phyloP scores from a whole-genome alignment of 805 yeast genomes.

The Nematodospora valgi region DNA sequence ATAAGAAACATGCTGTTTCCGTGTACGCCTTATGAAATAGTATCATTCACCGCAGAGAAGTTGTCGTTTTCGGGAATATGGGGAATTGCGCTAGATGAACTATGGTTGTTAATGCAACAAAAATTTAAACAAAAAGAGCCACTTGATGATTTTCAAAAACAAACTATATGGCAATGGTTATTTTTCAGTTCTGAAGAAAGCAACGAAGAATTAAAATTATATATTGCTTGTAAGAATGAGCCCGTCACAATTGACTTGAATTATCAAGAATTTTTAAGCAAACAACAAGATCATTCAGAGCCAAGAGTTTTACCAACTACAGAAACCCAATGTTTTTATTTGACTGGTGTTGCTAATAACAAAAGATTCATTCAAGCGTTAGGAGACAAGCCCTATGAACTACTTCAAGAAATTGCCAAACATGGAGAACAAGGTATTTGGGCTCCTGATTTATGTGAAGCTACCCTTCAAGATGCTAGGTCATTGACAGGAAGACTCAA shows the following conservation, averaged over 20 bases:
- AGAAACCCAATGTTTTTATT: slow-evolving; percentile 53
- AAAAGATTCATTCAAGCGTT: slow-evolving; percentile 48
- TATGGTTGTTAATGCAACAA: slow-evolving; percentile 23
- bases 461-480: slow-evolving; percentile 67
- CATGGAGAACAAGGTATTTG: slow-evolving; percentile 54
- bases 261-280: slow-evolving; percentile 15
- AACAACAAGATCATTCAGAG: slow-evolving; percentile 14
- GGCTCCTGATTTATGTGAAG: slow-evolving; percentile 52
- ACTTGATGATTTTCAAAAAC: slow-evolving; percentile 35
- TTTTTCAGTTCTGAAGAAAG: slow-evolving; percentile 18
- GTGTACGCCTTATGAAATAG: slow-evolving; percentile 25
- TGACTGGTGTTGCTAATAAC: slow-evolving; percentile 49
- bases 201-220: slow-evolving; percentile 6
- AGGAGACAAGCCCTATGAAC: slow-evolving; percentile 52
- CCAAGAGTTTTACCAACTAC: slow-evolving; percentile 40
- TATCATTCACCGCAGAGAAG: slow-evolving; percentile 20
- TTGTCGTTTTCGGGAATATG: slow-evolving; percentile 31
- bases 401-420: slow-evolving; percentile 59
- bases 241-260: slow-evolving; percentile 15
- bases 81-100: slow-evolving; percentile 24
- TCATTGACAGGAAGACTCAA: slow-evolving; percentile 64
- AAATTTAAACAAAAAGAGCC: slow-evolving; percentile 15
- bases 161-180: slow-evolving; percentile 39
- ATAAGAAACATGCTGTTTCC: slow-evolving; percentile 14
- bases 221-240: slow-evolving; percentile 2